Evolutionary conservation across 192 early-diverging fungal species (phyloP), one percentile per base, ranked within the genome.

Genomic region (Gigaspora rosea): DNA sequence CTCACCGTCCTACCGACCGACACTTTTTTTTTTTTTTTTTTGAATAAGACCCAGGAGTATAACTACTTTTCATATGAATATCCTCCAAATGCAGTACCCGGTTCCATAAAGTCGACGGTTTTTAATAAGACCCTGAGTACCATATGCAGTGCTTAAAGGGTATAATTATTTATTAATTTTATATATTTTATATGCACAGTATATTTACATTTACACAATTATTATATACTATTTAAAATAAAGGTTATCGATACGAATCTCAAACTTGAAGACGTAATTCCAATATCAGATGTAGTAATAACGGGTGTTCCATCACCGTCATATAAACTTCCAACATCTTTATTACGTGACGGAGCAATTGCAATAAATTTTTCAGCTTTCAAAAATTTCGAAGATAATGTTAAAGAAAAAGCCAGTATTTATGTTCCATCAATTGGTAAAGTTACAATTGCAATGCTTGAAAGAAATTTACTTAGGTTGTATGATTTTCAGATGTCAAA

Each of bases 391-490:
- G 91, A 95, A 77, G 95, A 96, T 22, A 94, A 95, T 61, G 90
- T 98, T 76, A 94, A 94, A 82, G 89, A 94, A n/a, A 91, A 92
- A 68, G 95, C 98, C 48, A 92, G 94, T 32, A 96, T 99, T 80
- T 99, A 92, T 82, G 96, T 99, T 66, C 95, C 95, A 0, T 90
- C 92, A 6, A 94, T 99, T 12, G 98, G 98, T 58, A 98, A 99
- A 82, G 98, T 98, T 69, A 99, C 98, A 3, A 95, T 99, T 16
- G 94, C 95, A 15, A 99, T 99, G 98, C 87, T 99, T 49, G 91
- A 98, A 86, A 89, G 98, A 77, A 99, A 99, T 81, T 83, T 99
- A 58, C 81, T 98, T 54, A 89, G 98, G 36, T 86, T 98, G 35
- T 91, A 92, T 81, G 91, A 92, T 80, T 94, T 94, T 82, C 87